phyloP scores from a whole-genome alignment of 139 green algal species.

The Chara braunii region DNA sequence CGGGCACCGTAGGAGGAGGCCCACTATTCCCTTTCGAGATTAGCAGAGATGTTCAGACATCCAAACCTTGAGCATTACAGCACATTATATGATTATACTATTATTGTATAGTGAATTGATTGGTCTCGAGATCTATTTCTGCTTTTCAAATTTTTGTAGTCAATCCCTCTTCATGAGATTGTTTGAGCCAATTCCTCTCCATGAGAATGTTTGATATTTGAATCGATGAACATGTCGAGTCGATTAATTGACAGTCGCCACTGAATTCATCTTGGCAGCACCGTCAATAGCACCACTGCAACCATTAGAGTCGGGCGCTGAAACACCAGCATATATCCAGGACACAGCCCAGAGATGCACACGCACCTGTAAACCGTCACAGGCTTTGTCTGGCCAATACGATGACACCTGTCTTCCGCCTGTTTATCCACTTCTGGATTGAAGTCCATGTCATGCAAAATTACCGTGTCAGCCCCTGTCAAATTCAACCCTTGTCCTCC shows the following conservation, averaged over 20 bases:
- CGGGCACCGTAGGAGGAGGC: too few species aligned
- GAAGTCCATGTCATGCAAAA: slow-evolving; percentile 87
- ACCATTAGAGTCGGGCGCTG: neutral
- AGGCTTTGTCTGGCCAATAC: slow-evolving; percentile 71
- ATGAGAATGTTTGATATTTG: neutral
- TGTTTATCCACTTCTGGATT: slow-evolving; percentile 75
- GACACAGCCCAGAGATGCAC: neutral
- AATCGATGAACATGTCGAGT: neutral
- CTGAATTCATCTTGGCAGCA: neutral
- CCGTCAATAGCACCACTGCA: neutral
- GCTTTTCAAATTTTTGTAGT: too few species aligned
- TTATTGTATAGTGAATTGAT: too few species aligned
- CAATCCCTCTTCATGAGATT: too few species aligned
- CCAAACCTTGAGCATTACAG: too few species aligned
- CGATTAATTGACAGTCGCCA: neutral
- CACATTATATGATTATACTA: too few species aligned
- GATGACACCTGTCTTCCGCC: slow-evolving; percentile 56
- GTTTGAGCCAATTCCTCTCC: neutral
- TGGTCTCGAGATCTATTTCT: too few species aligned
- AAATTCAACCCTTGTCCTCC: slow-evolving; percentile 91
- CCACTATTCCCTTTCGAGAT: too few species aligned
- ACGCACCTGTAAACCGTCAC: slow-evolving; percentile 73
- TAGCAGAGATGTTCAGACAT: too few species aligned
- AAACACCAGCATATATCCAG: neutral
- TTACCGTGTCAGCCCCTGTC: slow-evolving; percentile 86